These are phyloP conservation scores for Rhodocollybia butyracea DNA, from an alignment of 768 basidiomycete genomes.

Conservation along the genomic window DNA sequence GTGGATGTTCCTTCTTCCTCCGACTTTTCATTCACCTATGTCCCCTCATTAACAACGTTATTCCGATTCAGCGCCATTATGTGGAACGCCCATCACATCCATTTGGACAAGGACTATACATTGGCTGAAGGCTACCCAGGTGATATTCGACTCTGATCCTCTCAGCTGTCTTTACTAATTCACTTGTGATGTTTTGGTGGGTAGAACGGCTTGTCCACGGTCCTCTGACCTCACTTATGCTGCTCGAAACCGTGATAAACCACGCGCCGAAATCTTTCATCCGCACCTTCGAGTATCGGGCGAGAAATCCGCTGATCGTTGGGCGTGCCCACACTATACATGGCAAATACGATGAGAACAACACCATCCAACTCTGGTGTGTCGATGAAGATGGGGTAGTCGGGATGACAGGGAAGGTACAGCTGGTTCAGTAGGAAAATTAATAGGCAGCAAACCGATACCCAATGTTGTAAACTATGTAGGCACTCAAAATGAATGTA, in stretches of 20 bases:
- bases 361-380: constrained; percentile 36
- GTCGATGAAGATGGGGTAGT: constrained; percentile 26
- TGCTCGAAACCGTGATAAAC: constrained; percentile 59
- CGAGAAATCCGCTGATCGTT: constrained; percentile 49
- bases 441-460: too few species aligned
- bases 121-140: constrained; percentile 74
- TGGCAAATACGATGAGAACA: constrained; percentile 29
- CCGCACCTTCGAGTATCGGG: constrained; percentile 56
- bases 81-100: constrained; percentile 84
- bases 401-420: constrained; percentile 52
- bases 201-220: constrained; percentile 88
- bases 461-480: too few species aligned
- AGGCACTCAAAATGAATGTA: too few species aligned
- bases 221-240: constrained; percentile 76
- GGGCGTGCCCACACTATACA: constrained; percentile 32
- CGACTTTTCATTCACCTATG: constrained; percentile 65
- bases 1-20: constrained; percentile 47
- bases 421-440: too few species aligned
- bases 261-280: constrained; percentile 46
- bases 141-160: too few species aligned
- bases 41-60: constrained; percentile 65
- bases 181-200: too few species aligned
- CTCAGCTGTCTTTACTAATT: too few species aligned
- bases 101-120: constrained; percentile 75
- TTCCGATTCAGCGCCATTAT: constrained; percentile 87